Evolutionary conservation across 1,284 basidiomycete species (phyloP).

Genomic region (Kalmanozyma brasiliensis): DNA sequence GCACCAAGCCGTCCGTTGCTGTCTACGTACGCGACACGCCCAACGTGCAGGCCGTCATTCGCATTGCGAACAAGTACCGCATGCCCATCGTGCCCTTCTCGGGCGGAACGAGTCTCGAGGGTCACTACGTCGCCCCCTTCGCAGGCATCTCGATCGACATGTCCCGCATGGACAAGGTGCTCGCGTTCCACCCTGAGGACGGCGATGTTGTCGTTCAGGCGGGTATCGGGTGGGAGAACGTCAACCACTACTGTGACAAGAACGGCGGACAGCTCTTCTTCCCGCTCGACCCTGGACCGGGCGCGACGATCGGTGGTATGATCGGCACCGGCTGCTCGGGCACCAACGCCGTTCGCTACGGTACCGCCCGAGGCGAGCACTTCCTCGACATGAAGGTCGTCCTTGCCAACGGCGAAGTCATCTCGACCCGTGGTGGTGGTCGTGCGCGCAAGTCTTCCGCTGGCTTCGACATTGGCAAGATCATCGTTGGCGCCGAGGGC

Average conservation of each 20-base stretch:
- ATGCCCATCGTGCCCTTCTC: constrained; percentile 79
- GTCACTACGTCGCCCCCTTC: constrained; percentile 54
- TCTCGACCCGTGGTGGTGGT: constrained; percentile 80
- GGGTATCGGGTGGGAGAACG: constrained; percentile 85
- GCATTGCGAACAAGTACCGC: constrained; percentile 74
- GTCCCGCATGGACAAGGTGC: constrained; percentile 82
- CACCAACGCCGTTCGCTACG: constrained; percentile 89
- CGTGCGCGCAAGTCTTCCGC: constrained; percentile 84
- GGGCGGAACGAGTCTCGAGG: constrained; percentile 74
- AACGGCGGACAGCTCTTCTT: constrained; percentile 85
- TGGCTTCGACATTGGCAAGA: constrained; percentile 87
- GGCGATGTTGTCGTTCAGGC: constrained; percentile 70
- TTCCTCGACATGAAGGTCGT: constrained; percentile 71
- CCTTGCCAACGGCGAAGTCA: constrained; percentile 87
- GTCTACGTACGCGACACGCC: constrained; percentile 50
- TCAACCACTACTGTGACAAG: constrained; percentile 79
- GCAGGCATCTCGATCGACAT: constrained; percentile 79
- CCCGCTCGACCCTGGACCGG: constrained; percentile 75
- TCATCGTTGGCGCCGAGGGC: constrained; percentile 94
- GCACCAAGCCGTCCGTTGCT: constrained; percentile 48
- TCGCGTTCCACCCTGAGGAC: constrained; percentile 53
- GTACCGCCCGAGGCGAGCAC: constrained; percentile 77
- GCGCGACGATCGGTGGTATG: constrained; percentile 91
- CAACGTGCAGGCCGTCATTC: constrained; percentile 53
- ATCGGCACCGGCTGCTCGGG: constrained; percentile 73